Percentiles rank a stretch among this genome's conserved stretches.
These are phyloP conservation scores for Lotmaria passim DNA, from an alignment of 208 protist species.

Conservation along the genomic window DNA sequence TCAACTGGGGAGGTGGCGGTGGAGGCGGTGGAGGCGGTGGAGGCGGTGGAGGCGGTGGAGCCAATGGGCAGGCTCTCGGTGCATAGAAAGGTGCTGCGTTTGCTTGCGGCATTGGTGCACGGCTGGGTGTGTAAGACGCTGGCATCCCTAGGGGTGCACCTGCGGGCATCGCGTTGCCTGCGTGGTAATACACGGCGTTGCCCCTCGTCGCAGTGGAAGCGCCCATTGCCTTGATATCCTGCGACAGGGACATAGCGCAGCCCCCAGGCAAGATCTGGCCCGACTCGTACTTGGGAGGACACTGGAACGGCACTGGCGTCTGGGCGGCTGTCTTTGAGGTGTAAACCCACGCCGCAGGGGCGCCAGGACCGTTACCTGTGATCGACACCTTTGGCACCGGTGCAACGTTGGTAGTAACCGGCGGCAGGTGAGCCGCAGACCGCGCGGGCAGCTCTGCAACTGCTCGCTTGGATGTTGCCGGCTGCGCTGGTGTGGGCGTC, in stretches of 20 bases:
- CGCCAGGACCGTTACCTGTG: constrained; percentile 9
- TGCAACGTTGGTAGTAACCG: background rate
- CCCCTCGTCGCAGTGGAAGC: background rate
- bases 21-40: background rate
- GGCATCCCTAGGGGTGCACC: background rate
- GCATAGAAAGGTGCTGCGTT: background rate
- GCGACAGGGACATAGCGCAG: background rate
- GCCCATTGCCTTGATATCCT: background rate
- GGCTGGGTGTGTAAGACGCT: background rate
- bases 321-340: constrained; percentile 2
- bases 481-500: background rate
- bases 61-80: background rate
- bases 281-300: constrained; percentile 18
- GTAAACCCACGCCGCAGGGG: constrained; percentile 13
- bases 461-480: background rate
- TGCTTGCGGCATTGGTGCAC: background rate
- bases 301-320: background rate
- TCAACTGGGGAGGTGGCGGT: background rate
- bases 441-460: constrained; percentile 1
- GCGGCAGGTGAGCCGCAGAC: background rate
- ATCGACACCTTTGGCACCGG: constrained; percentile 1
- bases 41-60: background rate
- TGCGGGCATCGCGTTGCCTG: background rate
- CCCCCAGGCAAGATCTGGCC: background rate
- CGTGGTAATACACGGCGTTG: background rate